phyloP scores from a whole-genome alignment of 495 filamentous ascomycete genomes.

The Penicillium nucicola region DNA sequence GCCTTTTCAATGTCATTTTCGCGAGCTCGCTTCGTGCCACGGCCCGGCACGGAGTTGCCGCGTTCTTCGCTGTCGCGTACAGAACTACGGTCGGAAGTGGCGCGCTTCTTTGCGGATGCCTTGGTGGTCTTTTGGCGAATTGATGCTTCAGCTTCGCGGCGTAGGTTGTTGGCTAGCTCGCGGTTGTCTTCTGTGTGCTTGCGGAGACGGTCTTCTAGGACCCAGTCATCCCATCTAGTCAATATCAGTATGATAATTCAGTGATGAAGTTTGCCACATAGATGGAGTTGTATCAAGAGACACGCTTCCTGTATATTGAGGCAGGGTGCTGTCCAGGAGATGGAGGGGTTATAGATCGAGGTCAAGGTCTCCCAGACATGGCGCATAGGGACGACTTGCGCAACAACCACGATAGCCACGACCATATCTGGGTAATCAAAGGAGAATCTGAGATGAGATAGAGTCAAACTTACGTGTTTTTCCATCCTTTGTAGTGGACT shows the following conservation, averaged over 20 bases:
- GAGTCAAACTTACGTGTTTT: constrained; percentile 75
- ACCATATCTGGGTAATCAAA: background rate
- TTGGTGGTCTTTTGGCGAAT: constrained; percentile 41
- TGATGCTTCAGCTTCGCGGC: constrained; percentile 40
- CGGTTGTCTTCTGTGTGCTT: constrained; percentile 94
- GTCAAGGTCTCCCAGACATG: background rate
- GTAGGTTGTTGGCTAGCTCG: constrained; percentile 62
- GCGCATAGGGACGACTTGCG: background rate
- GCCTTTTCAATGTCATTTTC: constrained; percentile 88
- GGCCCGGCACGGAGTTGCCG: constrained; percentile 60
- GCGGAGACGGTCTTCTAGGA: constrained; percentile 86
- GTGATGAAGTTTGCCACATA: background rate
- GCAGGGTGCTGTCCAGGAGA: background rate
- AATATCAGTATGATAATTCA: constrained; percentile 10
- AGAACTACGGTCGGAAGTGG: constrained; percentile 73
- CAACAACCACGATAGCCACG: background rate
- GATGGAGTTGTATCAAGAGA: too few relatives aligned
- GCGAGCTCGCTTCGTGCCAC: constrained; percentile 66
- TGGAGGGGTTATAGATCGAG: background rate
- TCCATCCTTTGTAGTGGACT: constrained; percentile 99
- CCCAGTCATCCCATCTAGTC: constrained; percentile 92
- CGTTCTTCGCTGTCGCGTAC: constrained; percentile 85
- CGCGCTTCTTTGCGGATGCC: constrained; percentile 54
- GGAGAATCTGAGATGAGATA: background rate
- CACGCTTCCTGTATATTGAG: background rate